Conservation (phyloP, 2,329 filamentous ascomycete genomes). For the Cladosporium sp. region DNA sequence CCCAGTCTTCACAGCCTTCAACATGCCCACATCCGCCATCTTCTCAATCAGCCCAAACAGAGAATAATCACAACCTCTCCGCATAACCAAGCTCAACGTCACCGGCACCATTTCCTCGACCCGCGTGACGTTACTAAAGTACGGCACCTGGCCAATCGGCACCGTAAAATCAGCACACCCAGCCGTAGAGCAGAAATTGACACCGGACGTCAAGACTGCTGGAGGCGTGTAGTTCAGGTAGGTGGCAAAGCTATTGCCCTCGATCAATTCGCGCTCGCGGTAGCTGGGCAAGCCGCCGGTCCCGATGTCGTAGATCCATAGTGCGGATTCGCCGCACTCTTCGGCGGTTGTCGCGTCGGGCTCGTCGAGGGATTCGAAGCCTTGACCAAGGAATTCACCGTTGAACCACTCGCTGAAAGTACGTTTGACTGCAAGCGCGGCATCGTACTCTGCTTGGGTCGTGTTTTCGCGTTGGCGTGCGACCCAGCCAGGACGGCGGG, state of each 20-base stretch:
- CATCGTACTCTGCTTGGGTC: constrained; percentile 25
- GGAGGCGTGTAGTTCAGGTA: constrained; percentile 37
- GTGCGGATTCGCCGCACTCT: constrained; percentile 41
- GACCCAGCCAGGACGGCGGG: constrained; percentile 35
- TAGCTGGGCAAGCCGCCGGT: constrained; percentile 45
- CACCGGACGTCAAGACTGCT: constrained; percentile 35
- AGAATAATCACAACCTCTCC: constrained; percentile 47
- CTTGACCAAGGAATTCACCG: not conserved
- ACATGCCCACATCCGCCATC: constrained; percentile 41
- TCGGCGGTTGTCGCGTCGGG: constrained; percentile 26
- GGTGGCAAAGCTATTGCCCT: constrained; percentile 34
- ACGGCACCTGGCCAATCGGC: constrained; percentile 46
- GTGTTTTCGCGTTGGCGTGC: constrained; percentile 31
- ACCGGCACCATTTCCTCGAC: constrained; percentile 45
- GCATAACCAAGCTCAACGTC: constrained; percentile 45
- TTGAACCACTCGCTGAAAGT: constrained; percentile 8
- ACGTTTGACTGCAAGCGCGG: constrained; percentile 34
- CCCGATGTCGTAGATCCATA: constrained; percentile 45
- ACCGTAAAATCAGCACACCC: constrained; percentile 36
- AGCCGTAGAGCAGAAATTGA: constrained; percentile 22
- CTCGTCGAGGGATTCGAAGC: not conserved
- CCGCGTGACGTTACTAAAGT: constrained; percentile 42
- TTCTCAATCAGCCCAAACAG: constrained; percentile 44
- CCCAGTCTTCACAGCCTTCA: constrained; percentile 38
- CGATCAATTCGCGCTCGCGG: constrained; percentile 38